Evolutionary conservation across 805 yeast species (phyloP).

Genomic region (Ogataea zsoltii): DNA sequence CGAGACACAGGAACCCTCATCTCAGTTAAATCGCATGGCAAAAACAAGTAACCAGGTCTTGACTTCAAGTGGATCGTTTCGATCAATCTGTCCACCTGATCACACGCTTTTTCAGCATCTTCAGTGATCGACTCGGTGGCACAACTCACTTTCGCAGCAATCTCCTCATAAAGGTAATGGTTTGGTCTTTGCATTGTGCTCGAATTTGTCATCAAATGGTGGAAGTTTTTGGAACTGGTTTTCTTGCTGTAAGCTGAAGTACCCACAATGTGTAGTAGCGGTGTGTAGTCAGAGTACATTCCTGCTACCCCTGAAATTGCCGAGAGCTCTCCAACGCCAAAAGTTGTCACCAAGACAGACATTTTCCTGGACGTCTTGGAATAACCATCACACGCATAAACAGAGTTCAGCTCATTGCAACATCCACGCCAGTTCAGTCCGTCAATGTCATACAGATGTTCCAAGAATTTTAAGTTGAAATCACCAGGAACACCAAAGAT

Average conservation of each 20-base stretch:
- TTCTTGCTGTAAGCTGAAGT: constrained; percentile 32
- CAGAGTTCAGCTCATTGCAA: constrained; percentile 54
- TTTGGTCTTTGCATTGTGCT: constrained; percentile 57
- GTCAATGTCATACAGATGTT: constrained; percentile 40
- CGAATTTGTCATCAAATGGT: constrained; percentile 60
- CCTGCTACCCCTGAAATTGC: constrained; percentile 53
- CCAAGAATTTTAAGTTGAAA: constrained; percentile 52
- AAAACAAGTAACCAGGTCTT: constrained; percentile 81
- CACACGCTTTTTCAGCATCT: constrained; percentile 49
- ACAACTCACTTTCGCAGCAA: constrained; percentile 58
- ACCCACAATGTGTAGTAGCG: constrained; percentile 53
- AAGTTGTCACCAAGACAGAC: constrained; percentile 46
- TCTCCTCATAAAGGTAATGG: constrained; percentile 63
- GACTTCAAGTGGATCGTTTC: constrained; percentile 52
- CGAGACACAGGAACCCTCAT: constrained; percentile 44
- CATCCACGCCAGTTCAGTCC: constrained; percentile 42
- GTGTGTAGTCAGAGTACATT: constrained; percentile 47
- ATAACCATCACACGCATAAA: constrained; percentile 53
- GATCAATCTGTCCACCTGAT: constrained; percentile 72
- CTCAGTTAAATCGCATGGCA: constrained; percentile 72
- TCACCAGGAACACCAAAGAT: constrained; percentile 65
- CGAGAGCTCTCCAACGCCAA: constrained; percentile 53
- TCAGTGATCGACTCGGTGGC: constrained; percentile 48
- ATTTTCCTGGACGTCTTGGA: constrained; percentile 36
- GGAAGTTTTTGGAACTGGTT: constrained; percentile 36